Conservation (phyloP, 768 basidiomycete genomes). For the Leucosporidium creatinivorum region DNA sequence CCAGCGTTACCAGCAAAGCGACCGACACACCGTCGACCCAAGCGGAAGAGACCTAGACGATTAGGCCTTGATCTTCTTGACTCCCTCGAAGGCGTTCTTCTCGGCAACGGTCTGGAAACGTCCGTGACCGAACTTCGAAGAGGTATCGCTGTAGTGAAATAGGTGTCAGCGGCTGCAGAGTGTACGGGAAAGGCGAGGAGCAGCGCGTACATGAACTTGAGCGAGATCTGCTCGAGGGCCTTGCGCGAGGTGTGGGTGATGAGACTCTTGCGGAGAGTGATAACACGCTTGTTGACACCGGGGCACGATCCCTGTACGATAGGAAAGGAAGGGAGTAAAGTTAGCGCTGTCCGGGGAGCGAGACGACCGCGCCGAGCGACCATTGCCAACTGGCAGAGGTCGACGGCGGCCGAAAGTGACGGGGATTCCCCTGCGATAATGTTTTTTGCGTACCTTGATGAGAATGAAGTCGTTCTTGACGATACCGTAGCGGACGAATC, state of each 20-base stretch:
- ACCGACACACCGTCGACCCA: too few relatives aligned
- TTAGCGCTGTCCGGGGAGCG: too few relatives aligned
- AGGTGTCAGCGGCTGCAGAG: too few relatives aligned
- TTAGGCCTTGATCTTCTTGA: constrained; percentile 43
- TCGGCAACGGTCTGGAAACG: constrained; percentile 95
- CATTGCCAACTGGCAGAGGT: too few relatives aligned
- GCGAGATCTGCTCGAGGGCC: constrained; percentile 93
- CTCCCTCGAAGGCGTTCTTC: constrained; percentile 78
- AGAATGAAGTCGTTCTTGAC: constrained; percentile 98
- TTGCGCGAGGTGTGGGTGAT: constrained; percentile 92
- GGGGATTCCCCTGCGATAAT: too few relatives aligned
- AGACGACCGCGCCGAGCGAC: not conserved
- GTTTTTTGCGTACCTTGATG: constrained; percentile 53
- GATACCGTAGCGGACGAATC: constrained; percentile 98
- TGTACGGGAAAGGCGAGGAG: constrained; percentile 36
- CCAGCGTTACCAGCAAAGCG: too few relatives aligned
- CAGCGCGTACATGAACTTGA: constrained; percentile 96
- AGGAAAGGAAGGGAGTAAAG: not conserved
- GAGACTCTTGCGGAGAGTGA: constrained; percentile 94
- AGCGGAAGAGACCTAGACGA: too few relatives aligned
- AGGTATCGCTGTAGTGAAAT: too few relatives aligned
- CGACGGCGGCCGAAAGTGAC: too few relatives aligned
- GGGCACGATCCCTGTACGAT: constrained; percentile 63
- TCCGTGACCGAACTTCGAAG: constrained; percentile 74
- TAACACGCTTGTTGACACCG: constrained; percentile 95